Conservation (phyloP, 306 rosid genomes). For the Gleditsia sinensis region DNA sequence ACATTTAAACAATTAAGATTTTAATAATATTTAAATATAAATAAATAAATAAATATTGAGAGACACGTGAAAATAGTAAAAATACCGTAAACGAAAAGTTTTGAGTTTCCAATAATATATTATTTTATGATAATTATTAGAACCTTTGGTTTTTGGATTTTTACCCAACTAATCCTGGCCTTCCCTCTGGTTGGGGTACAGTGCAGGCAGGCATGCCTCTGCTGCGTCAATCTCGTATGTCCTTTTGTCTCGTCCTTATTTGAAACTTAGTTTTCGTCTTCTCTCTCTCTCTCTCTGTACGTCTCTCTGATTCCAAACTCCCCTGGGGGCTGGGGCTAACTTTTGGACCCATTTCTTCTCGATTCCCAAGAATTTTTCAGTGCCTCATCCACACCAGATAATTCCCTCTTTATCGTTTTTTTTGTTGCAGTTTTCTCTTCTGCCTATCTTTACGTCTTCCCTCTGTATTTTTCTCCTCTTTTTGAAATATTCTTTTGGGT, state of each 20-base stretch:
- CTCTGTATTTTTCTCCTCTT: not conserved
- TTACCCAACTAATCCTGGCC: not conserved
- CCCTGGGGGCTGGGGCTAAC: not conserved
- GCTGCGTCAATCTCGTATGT: not conserved
- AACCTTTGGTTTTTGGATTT: not conserved
- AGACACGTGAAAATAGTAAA: too few species aligned
- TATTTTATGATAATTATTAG: too few species aligned
- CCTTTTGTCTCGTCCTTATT: not conserved
- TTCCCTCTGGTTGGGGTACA: not conserved
- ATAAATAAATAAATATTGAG: too few species aligned
- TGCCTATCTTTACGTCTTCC: not conserved
- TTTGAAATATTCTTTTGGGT: not conserved
- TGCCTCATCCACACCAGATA: not conserved
- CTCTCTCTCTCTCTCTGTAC: not conserved
- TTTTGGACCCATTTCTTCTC: not conserved
- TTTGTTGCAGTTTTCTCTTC: not conserved
- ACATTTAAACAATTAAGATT: too few species aligned
- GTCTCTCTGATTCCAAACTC: not conserved
- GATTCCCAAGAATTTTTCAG: not conserved
- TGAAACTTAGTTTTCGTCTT: not conserved
- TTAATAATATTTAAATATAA: too few species aligned
- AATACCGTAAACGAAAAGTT: too few species aligned
- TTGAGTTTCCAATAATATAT: too few species aligned
- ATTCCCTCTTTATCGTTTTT: not conserved
- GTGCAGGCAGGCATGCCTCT: not conserved